phyloP scores from a whole-genome alignment of 257 asterid species.

The Solanum okadae region DNA sequence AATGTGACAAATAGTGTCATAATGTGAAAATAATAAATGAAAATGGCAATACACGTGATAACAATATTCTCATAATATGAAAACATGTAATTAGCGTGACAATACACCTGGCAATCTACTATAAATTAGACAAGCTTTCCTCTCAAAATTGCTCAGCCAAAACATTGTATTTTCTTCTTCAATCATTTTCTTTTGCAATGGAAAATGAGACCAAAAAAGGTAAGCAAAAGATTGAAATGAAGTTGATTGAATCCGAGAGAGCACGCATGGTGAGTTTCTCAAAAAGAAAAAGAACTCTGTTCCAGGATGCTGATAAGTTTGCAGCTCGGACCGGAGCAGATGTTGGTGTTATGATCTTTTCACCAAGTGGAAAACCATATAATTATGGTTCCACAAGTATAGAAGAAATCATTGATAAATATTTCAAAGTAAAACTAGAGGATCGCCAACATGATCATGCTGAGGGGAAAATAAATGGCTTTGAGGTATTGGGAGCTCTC shows the following conservation, averaged over 20 bases:
- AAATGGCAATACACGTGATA: neutral
- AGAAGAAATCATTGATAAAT: neutral
- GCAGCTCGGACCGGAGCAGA: neutral
- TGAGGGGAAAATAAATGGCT: neutral
- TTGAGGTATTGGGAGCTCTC: neutral
- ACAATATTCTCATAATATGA: neutral
- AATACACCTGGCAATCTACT: neutral
- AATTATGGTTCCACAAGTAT: neutral
- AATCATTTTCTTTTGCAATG: neutral
- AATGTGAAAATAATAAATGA: neutral
- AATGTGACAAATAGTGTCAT: neutral
- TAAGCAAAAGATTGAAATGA: neutral
- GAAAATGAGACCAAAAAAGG: neutral
- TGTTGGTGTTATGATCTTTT: neutral
- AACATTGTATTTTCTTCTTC: neutral
- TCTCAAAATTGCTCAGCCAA: neutral
- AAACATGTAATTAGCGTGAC: neutral
- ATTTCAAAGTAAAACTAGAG: neutral
- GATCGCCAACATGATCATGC: neutral
- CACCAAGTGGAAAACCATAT: neutral
- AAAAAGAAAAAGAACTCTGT: neutral
- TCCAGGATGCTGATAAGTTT: neutral
- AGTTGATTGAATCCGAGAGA: neutral
- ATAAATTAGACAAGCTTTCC: neutral
- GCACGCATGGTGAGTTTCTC: neutral